Evolutionary conservation across 2,329 filamentous ascomycete genomes (phyloP).

Genomic region (Graphiopsis chlorocephala): DNA sequence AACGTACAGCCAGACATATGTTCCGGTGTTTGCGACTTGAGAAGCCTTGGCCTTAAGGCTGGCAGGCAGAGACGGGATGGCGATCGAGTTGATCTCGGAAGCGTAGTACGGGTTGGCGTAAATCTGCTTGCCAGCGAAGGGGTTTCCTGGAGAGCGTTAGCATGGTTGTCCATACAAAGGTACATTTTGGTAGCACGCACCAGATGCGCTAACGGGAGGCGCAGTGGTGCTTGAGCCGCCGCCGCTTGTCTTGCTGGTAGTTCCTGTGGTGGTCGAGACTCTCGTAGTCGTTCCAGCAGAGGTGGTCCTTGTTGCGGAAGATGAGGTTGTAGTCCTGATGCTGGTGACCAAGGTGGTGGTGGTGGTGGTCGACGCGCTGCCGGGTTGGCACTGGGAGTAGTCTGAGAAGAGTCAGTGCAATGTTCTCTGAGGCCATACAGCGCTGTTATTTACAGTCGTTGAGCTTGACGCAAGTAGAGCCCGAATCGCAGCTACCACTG

Average conservation of each 20-base stretch:
- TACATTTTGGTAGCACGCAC: not conserved
- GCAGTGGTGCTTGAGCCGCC: slow-evolving; percentile 16
- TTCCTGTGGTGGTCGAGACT: not conserved
- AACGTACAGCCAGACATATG: slow-evolving; percentile 53
- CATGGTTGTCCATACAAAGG: not conserved
- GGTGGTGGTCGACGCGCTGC: slow-evolving; percentile 26
- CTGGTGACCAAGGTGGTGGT: slow-evolving; percentile 24
- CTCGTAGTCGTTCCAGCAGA: not conserved
- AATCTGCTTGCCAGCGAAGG: slow-evolving; percentile 49
- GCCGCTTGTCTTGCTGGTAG: not conserved
- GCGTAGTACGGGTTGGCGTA: slow-evolving; percentile 55
- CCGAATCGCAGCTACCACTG: slow-evolving; percentile 22
- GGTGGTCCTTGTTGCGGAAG: not conserved
- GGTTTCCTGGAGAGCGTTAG: slow-evolving; percentile 48
- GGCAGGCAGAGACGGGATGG: slow-evolving; percentile 61
- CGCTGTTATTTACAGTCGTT: slow-evolving; percentile 23
- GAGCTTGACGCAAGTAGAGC: slow-evolving; percentile 19
- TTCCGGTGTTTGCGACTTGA: slow-evolving; percentile 50
- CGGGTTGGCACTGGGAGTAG: slow-evolving; percentile 28
- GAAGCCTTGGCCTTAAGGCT: slow-evolving; percentile 52
- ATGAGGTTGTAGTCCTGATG: slow-evolving; percentile 17
- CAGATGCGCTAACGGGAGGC: slow-evolving; percentile 11
- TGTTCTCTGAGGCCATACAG: slow-evolving; percentile 1
- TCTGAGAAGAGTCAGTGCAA: not conserved
- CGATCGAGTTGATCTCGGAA: slow-evolving; percentile 52